Evolutionary conservation across 1,139 yeast genomes (phyloP), one percentile per base, ranked within the genome.

Genomic region (Kluyveromyces sp.): DNA sequence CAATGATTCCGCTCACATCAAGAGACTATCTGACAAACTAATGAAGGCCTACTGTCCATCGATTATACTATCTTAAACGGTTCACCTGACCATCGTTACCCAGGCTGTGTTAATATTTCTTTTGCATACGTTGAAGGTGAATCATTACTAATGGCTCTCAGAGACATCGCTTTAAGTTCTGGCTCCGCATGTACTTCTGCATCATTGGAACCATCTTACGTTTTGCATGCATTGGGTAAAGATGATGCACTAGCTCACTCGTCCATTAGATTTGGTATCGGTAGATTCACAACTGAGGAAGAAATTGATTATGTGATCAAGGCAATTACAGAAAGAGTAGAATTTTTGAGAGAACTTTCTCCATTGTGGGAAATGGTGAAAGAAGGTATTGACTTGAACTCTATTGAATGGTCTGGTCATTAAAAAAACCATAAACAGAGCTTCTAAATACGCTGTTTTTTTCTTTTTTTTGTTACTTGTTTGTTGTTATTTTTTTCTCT

Each of bases 151-250:
- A 92, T 92, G 99, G 98, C 98, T 1, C 78, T 92, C 63, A 90
- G 92, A 64, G 98, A 92, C 65, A 88, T 92, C 63, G 98, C 98
- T 0, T 76, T 92, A 55, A 84, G 95, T 51, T 87, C 96, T 3
- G 98, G 98, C 34, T 88, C 97, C n/a, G 98, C 98, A 3, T 92
- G 99, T 74, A 92, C 99, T 4, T 90, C 97, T 34, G 97, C 98
- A 0, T 90, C 97, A 5, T 77, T 92, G 60, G 99, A 92, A 68
- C 99, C 99, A 29, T 87, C 96, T 2, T 92, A 92, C 60, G 99
- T 92, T 36, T 75, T 92, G 60, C 95, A 92, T 59, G 97, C 98
- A 1, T 74, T 92, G 45, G 99, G 99, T 45, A 96, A 96, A 26
- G 97, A 92, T 66, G 99, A 92, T 64, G 97, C 97, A 7, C 75